These are phyloP conservation scores for Fusarium chlamydosporum DNA, from an alignment of 2,329 filamentous ascomycete genomes.

Conservation along the genomic window DNA sequence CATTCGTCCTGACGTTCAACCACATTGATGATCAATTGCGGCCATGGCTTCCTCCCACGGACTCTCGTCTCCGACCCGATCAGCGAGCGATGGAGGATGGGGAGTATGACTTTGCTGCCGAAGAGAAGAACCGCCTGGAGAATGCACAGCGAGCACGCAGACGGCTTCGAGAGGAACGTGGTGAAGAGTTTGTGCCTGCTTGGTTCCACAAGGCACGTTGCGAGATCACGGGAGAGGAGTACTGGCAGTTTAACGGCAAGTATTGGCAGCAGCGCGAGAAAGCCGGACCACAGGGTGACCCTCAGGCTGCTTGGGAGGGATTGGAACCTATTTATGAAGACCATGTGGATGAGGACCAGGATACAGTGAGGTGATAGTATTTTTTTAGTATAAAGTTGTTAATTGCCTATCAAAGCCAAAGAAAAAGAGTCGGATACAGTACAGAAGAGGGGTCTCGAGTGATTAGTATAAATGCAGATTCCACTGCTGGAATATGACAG, in stretches of 20 bases:
- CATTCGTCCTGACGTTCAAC: constrained; percentile 95
- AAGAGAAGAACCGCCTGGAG: constrained; percentile 94
- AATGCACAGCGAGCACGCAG: constrained; percentile 88
- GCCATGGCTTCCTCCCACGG: constrained; percentile 87
- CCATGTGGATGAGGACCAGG: constrained; percentile 33
- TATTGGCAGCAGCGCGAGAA: constrained; percentile 85
- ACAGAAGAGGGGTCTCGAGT: constrained; percentile 17
- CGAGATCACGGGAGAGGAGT: constrained; percentile 86
- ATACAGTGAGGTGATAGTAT: constrained; percentile 27
- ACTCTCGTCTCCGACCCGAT: constrained; percentile 92
- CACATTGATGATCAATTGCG: constrained; percentile 86
- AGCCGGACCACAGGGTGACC: constrained; percentile 71
- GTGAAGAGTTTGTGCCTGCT: constrained; percentile 84
- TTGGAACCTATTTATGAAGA: constrained; percentile 81
- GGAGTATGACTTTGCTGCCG: constrained; percentile 93
- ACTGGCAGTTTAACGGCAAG: constrained; percentile 88
- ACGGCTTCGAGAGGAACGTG: constrained; percentile 78
- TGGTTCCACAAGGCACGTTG: constrained; percentile 86
- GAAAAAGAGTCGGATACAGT: neutral
- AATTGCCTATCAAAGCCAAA: constrained; percentile 21
- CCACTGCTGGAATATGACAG: neutral
- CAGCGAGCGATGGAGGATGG: constrained; percentile 99
- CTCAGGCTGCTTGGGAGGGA: constrained; percentile 72
- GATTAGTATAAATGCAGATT: constrained; percentile 21
- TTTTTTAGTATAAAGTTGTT: neutral